Evolutionary conservation across 2,329 filamentous ascomycete species (phyloP).

Genomic region (Aspergillus sp.): DNA sequence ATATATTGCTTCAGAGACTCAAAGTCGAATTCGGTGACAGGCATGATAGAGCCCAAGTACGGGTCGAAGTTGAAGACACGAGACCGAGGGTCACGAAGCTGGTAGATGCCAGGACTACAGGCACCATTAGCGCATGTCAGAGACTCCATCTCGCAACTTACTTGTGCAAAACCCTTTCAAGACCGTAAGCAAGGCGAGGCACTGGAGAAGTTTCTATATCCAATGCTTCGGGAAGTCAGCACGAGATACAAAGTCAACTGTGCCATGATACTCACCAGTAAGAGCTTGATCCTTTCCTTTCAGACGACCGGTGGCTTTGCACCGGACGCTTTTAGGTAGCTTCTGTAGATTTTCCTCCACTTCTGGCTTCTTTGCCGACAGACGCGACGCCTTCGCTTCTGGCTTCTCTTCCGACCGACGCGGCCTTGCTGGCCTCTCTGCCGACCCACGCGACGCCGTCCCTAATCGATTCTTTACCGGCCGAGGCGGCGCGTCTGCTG

Average conservation of each 20-base stretch:
- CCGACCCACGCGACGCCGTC: too few species aligned
- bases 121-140: slow-evolving; percentile 3
- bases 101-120: slow-evolving; percentile 66
- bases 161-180: slow-evolving; percentile 92
- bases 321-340: too few species aligned
- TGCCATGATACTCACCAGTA: slow-evolving; percentile 10
- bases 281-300: slow-evolving; percentile 5
- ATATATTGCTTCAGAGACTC: slow-evolving; percentile 75
- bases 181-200: slow-evolving; percentile 60
- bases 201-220: slow-evolving; percentile 42
- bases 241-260: not conserved
- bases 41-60: slow-evolving; percentile 88
- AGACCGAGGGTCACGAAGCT: slow-evolving; percentile 78
- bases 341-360: too few species aligned
- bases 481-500: too few species aligned
- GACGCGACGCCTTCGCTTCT: too few species aligned
- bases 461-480: too few species aligned
- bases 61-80: slow-evolving; percentile 95
- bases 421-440: too few species aligned
- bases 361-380: too few species aligned
- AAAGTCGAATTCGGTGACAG: slow-evolving; percentile 85
- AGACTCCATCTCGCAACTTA: slow-evolving; percentile 27
- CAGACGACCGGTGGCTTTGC: slow-evolving; percentile 8
- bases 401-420: too few species aligned
- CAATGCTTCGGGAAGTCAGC: slow-evolving; percentile 19